Conservation (phyloP, 2,329 filamentous ascomycete species). For the Beauveria brongniartii region DNA sequence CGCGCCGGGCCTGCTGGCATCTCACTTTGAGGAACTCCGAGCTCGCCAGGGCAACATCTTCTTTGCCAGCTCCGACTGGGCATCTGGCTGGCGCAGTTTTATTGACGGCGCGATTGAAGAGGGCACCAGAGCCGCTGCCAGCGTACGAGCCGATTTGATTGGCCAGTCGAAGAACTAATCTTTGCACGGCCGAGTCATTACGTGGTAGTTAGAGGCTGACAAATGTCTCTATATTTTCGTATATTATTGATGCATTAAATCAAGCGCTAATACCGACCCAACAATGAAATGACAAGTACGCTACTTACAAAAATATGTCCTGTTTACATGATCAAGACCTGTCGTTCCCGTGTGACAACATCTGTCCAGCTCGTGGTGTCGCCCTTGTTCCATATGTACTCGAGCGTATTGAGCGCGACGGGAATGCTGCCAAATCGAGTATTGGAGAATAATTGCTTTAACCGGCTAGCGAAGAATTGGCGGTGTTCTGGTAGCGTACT, state of each 20-base stretch:
- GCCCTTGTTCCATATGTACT: constrained; percentile 26
- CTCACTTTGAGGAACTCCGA: constrained; percentile 32
- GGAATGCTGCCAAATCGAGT: constrained; percentile 31
- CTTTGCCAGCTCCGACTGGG: constrained; percentile 42
- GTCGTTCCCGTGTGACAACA: constrained; percentile 20
- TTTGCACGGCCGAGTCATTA: not conserved
- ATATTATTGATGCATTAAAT: not conserved
- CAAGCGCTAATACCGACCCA: not conserved
- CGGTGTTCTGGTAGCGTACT: constrained; percentile 27
- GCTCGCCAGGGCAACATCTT: constrained; percentile 33
- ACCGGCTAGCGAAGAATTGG: constrained; percentile 24
- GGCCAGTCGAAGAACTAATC: not conserved
- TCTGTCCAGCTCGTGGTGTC: constrained; percentile 21
- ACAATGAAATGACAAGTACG: not conserved
- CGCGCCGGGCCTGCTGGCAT: constrained; percentile 27
- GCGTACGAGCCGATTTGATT: constrained; percentile 12
- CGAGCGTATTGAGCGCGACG: constrained; percentile 25
- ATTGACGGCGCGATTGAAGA: constrained; percentile 43
- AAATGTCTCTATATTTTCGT: not conserved
- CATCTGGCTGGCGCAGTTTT: constrained; percentile 39
- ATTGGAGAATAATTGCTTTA: constrained; percentile 22
- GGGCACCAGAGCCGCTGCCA: constrained; percentile 27
- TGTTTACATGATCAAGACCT: constrained; percentile 22
- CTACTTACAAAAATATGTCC: not conserved
- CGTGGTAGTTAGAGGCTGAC: not conserved